Percentiles rank a stretch among this genome's conserved stretches.
Conservation (phyloP, 768 basidiomycete species). For the Termitomyces titanicus region DNA sequence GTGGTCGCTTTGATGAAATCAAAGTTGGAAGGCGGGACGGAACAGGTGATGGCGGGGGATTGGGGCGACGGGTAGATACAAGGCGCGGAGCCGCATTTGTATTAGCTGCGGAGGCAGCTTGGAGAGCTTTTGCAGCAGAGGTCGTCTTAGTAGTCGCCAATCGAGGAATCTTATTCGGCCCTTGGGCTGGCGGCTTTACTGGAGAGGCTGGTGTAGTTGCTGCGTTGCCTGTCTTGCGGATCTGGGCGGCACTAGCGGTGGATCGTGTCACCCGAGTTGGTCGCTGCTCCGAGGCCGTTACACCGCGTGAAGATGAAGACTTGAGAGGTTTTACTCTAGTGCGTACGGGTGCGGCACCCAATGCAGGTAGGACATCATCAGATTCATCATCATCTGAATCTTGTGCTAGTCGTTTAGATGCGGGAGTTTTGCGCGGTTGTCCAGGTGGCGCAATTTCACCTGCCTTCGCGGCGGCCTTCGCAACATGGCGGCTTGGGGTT, state of each 20-base stretch:
- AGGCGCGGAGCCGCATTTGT: conserved; percentile 21
- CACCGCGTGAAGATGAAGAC: conserved; percentile 36
- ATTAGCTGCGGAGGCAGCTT: conserved; percentile 34
- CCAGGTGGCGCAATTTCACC: conserved; percentile 72
- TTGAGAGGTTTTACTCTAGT: conserved; percentile 36
- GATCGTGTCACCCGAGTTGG: conserved; percentile 75
- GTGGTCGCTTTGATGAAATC: conserved; percentile 50
- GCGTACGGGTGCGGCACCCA: conserved; percentile 46
- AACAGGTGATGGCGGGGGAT: conserved; percentile 57
- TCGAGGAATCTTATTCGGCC: conserved; percentile 68
- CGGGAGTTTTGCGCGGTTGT: conserved; percentile 86
- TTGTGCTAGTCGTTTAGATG: conserved; percentile 63
- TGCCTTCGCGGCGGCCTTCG: conserved; percentile 65
- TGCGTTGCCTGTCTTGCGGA: conserved; percentile 48
- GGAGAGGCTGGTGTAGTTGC: conserved; percentile 36
- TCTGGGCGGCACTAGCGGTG: conserved; percentile 51
- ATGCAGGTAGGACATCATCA: conserved; percentile 61
- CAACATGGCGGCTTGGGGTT: conserved; percentile 77
- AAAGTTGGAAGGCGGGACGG: conserved; percentile 80
- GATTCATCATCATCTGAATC: conserved; percentile 69
- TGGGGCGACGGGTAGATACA: conserved; percentile 27
- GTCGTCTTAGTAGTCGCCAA: conserved; percentile 51
- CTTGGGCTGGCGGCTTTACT: conserved; percentile 41
- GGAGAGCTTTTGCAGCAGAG: conserved; percentile 41
- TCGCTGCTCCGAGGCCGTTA: conserved; percentile 67